Conservation (phyloP, 345 rosid genomes). For the Psidium friedrichsthalianum region DNA sequence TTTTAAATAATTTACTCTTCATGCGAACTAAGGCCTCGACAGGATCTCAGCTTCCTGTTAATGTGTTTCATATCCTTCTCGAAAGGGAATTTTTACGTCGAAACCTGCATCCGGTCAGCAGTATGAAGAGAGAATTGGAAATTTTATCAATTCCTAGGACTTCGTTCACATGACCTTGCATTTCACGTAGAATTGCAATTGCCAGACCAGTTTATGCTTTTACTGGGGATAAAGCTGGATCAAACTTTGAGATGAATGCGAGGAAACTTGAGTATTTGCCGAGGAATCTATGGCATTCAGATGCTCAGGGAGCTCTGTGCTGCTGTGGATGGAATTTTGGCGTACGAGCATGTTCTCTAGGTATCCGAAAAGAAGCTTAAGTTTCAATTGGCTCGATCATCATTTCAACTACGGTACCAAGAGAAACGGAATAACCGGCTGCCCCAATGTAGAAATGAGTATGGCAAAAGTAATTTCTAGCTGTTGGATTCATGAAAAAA, state of each 20-base stretch:
- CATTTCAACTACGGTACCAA: background rate
- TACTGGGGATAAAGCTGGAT: background rate
- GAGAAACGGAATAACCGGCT: background rate
- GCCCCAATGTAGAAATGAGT: background rate
- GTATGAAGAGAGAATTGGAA: background rate
- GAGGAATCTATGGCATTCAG: constrained; percentile 8
- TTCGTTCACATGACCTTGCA: background rate
- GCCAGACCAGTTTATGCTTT: background rate
- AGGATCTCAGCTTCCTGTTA: constrained; percentile 79
- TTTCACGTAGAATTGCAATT: background rate
- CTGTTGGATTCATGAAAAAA: background rate
- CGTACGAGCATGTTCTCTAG: constrained; percentile 41
- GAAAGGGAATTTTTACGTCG: constrained; percentile 57
- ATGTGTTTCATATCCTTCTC: constrained; percentile 96
- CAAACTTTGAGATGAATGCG: background rate
- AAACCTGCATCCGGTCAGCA: constrained; percentile 27
- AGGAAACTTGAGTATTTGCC: no score
- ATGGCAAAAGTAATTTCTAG: background rate
- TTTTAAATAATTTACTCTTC: constrained; percentile 47
- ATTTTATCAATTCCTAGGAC: background rate
- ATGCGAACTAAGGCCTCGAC: constrained; percentile 74
- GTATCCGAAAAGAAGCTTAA: constrained; percentile 35
- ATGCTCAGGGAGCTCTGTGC: constrained; percentile 40
- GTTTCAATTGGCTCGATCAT: background rate
- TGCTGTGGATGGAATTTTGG: constrained; percentile 40